Evolutionary conservation across 2,329 filamentous ascomycete genomes (phyloP), one percentile per base, ranked within the genome.

Genomic region (Monilinia fructicola): DNA sequence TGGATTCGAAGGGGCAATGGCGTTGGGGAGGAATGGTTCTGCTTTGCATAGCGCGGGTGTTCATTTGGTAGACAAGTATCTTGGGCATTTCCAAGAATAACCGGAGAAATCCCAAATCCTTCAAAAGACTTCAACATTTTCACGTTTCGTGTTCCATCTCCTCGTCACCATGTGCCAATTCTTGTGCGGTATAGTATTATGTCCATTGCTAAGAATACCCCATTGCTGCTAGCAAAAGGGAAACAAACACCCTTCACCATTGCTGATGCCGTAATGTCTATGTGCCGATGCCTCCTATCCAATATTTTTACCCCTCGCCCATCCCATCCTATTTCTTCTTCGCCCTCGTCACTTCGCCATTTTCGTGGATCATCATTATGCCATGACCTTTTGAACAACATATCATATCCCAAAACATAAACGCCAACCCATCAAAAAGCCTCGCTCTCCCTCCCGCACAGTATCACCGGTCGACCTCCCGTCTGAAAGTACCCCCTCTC

Each of bases 31-130:
- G 58, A 64, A 66, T 26, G 14, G n/a, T 48, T 54, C 23, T 48
- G 44, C 23, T 31, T 60, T 65, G 68, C 69, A 70, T 70, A 70
- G 69, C 69, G 69, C 38, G 35, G 69, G 69, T 68, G 69, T 70
- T 69, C 50, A 26, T 50, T 35, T 46, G 50, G 48, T 50, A 54
- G 7, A 54, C 50, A 46, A 46, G n/a, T n/a, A 18, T 18, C 44
- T n/a, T n/a, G 3, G 14, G 26, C 12, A 46, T 31, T 31, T 46
- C 11, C 21, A 10, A 12, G 31, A 35, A 35, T 35, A 35, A 46
- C 16, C 12, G 4, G 40, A 42, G 40, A 42, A 18, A 42, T 42
- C 40, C 10, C 40, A 42, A 42, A 42, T 16, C 6, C 16, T 42
- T 42, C 4, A 42, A 42, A 16, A 14, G 40, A 42, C 16, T 42